These are phyloP conservation scores for Boechera divaricarpa DNA, from an alignment of 345 rosid genomes.

Conservation along the genomic window DNA sequence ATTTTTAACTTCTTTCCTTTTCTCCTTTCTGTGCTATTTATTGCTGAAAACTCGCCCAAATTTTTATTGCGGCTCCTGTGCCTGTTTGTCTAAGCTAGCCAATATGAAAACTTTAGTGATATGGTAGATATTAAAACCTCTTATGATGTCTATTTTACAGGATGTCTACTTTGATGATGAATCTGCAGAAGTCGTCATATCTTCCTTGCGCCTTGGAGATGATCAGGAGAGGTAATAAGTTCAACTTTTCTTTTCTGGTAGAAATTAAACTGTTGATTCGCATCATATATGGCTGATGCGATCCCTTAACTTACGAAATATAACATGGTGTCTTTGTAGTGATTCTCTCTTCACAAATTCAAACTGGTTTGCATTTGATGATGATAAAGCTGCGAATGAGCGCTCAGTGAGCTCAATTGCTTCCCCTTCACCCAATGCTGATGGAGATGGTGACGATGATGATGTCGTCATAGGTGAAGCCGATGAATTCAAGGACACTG, in stretches of 20 bases:
- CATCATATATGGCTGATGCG: constrained; percentile 13
- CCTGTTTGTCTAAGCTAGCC: constrained; percentile 22
- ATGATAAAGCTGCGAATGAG: constrained; percentile 63
- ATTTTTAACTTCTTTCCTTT: background rate
- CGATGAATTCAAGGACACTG: constrained; percentile 56
- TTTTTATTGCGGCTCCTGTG: background rate
- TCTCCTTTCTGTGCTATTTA: constrained; percentile 21
- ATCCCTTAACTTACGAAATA: background rate
- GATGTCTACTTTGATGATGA: constrained; percentile 98
- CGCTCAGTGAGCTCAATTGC: constrained; percentile 57
- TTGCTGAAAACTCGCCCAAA: background rate
- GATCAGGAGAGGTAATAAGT: constrained; percentile 78
- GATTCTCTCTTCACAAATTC: constrained; percentile 84
- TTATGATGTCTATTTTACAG: constrained; percentile 53
- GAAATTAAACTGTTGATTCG: constrained; percentile 8
- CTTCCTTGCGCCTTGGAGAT: constrained; percentile 91
- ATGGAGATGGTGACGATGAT: constrained; percentile 50
- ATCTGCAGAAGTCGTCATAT: constrained; percentile 96
- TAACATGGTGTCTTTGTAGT: constrained; percentile 52
- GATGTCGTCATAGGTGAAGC: constrained; percentile 57
- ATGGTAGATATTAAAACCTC: constrained; percentile 33
- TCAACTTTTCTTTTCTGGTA: constrained; percentile 19
- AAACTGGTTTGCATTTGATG: constrained; percentile 93
- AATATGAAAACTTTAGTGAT: constrained; percentile 27
- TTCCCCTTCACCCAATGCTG: constrained; percentile 68